Evolutionary conservation across 306 rosid genomes (phyloP), one percentile per base, ranked within the genome.

Genomic region (Fagus crenata): DNA sequence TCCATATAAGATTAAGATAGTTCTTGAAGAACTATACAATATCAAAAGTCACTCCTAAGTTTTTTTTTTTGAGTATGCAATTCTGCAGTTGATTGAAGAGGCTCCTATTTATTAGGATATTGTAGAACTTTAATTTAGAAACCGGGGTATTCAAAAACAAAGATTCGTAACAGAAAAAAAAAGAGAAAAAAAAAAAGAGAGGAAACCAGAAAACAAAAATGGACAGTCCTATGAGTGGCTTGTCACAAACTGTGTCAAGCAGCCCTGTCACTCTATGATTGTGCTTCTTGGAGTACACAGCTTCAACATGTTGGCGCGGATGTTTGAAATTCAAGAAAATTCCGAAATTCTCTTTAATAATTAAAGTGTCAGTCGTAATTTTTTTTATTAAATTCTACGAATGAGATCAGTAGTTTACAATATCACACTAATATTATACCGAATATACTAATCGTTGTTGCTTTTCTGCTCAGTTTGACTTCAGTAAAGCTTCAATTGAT

Each of bases 381-480:
- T 6, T 1, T 5, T 41, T 7, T 43, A 46, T 46, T 46, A 46
- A 46, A 46, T 46, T 46, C 51, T 7, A 12, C 51, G 7, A 46
- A 1, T 2, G 7, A 46, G 51, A 9, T 46, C 8, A 46, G 51
- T 46, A 11, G 51, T 46, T 46, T 46, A 9, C 14, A 9, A 46
- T 14, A 46, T 46, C 11, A 8, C 51, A 46, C 51, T 56, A 75
- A 74, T 79, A 85, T 82, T 85, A 84, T 33, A 53, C 72, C 12
- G 89, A 83, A 81, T 85, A 86, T 84, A 87, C 84, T 61, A 54
- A 76, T 61, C 12, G 81, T 75, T 68, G 84, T 67, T 82, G 73
- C 85, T 86, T 84, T 83, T 74, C 46, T 74, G 77, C 91, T 74
- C 79, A 74, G 77, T 89, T 90, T 94, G 98, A 92, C 92, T 84